phyloP scores from a whole-genome alignment of 2,329 filamentous ascomycete genomes.

The Pseudogymnoascus sp. region DNA sequence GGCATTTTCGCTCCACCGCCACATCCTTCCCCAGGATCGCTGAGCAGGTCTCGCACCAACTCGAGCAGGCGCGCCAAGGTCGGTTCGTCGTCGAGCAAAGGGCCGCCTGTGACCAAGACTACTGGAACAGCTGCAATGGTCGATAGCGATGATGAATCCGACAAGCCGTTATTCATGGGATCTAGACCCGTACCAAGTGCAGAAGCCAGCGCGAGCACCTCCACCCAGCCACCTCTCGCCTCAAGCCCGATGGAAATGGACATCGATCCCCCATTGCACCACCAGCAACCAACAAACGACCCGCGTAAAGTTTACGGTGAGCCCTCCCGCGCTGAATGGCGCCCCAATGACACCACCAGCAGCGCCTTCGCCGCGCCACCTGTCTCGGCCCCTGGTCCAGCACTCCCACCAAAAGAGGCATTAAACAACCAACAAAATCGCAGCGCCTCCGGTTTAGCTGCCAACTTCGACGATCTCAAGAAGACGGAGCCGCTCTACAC shows the following conservation, averaged over 20 bases:
- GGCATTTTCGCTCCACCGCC: slow-evolving; percentile 25
- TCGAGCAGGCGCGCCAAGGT: slow-evolving; percentile 15
- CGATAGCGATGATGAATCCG: slow-evolving; percentile 20
- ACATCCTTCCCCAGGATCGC: slow-evolving; percentile 9
- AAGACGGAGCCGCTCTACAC: slow-evolving; percentile 48
- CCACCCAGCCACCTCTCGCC: slow-evolving; percentile 16
- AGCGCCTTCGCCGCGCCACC: not conserved
- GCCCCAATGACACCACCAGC: not conserved
- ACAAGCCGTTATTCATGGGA: slow-evolving; percentile 21
- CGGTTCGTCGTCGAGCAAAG: slow-evolving; percentile 13
- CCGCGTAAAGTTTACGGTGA: slow-evolving; percentile 50
- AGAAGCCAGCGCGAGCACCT: not conserved
- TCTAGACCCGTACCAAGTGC: not conserved
- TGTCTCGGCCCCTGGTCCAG: not conserved
- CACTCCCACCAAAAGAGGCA: not conserved
- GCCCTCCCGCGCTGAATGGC: slow-evolving; percentile 50
- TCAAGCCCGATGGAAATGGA: slow-evolving; percentile 56
- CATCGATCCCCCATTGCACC: slow-evolving; percentile 53
- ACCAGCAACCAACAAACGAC: slow-evolving; percentile 19
- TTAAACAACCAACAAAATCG: not conserved
- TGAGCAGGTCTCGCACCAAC: slow-evolving; percentile 11
- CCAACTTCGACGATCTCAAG: slow-evolving; percentile 45
- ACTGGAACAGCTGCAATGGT: slow-evolving; percentile 19
- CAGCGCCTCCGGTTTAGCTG: not conserved
- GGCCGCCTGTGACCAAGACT: slow-evolving; percentile 18